phyloP scores from a whole-genome alignment of 192 early-diverging fungal genomes.

The Geranomyces michiganensis region DNA sequence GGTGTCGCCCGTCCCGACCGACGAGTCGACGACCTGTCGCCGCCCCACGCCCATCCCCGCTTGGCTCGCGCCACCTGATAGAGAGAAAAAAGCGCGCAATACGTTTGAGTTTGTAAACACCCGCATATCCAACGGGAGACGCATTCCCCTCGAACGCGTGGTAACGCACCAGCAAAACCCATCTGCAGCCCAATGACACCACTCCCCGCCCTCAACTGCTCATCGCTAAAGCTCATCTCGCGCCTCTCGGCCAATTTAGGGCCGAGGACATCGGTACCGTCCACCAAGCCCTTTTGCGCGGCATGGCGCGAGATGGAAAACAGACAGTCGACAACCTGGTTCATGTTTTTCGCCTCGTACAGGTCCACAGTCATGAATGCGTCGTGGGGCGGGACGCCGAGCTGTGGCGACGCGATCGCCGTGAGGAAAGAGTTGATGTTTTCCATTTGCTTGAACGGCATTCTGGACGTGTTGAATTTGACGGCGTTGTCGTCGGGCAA shows the following conservation, averaged over 20 bases:
- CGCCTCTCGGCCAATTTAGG: constrained; percentile 74
- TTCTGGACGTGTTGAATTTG: constrained; percentile 66
- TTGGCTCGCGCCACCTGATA: constrained; percentile 26
- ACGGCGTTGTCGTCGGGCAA: constrained; percentile 45
- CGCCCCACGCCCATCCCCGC: constrained; percentile 34
- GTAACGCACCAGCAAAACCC: constrained; percentile 37
- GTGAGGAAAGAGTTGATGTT: constrained; percentile 76
- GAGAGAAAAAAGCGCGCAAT: constrained; percentile 26
- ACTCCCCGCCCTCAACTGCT: constrained; percentile 61
- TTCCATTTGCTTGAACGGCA: constrained; percentile 88
- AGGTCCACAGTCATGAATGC: constrained; percentile 84
- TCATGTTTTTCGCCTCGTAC: constrained; percentile 65
- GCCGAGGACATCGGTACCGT: constrained; percentile 52
- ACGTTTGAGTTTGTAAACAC: constrained; percentile 17
- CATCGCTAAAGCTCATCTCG: constrained; percentile 64
- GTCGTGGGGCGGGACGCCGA: constrained; percentile 63
- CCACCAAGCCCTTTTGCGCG: constrained; percentile 52
- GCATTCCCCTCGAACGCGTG: not conserved
- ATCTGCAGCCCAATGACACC: constrained; percentile 62
- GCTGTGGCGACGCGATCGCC: constrained; percentile 33
- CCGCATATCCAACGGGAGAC: not conserved
- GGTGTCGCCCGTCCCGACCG: constrained; percentile 15
- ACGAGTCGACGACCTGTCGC: constrained; percentile 33
- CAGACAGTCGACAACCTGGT: constrained; percentile 69
- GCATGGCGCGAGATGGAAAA: constrained; percentile 75